Evolutionary conservation across 371 early-diverging fungal genomes (phyloP), one percentile per base, ranked within the genome.

Genomic region (Mortierella sp.): DNA sequence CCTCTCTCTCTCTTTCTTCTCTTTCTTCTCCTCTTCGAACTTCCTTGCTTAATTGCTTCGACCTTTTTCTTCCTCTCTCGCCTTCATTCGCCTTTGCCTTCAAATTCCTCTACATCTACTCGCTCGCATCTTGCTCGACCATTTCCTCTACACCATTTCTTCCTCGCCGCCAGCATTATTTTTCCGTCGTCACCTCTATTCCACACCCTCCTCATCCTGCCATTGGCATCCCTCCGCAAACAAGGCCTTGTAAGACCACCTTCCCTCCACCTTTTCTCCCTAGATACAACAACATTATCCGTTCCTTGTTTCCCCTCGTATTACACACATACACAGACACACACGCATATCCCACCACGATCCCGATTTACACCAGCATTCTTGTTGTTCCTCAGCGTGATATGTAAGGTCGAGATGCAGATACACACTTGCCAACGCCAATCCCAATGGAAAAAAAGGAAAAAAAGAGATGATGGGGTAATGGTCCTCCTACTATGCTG

Each of bases 201-300:
- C 75, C 75, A 75, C 53, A 75, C 37, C 37, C 69, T 50, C 51
- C 69, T 48, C 48, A 26, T 50, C 34, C 31, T 34, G 19, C 10
- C 51, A 6, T 28, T 26, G 53, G 44, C 69, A 21, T 34, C 40
- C 59, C 59, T 57, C 61, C 28, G 26, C 61, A 61, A 61, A 61
- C 61, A 61, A 31, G 37, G 10, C 53, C 69, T 16, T 61, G 61
- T 50, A 53, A 57, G 75, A 37, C 74, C 77, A 50, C 75, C 82
- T 82, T 82, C 82, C 78, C 73, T 24, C 78, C 75, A 79, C 83
- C 79, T 71, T 82, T 76, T 82, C 71, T 83, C 83, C 79, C 80
- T 74, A 71, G 73, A 48, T 76, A 67, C 73, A 78, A 55, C 71
- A 24, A 28, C 69, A 57, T 5, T 28, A 61, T 34, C 37, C 53